Evolutionary conservation across 169 alveolate genomes (phyloP).

Genomic region (Cryptosporidium ryanae): DNA sequence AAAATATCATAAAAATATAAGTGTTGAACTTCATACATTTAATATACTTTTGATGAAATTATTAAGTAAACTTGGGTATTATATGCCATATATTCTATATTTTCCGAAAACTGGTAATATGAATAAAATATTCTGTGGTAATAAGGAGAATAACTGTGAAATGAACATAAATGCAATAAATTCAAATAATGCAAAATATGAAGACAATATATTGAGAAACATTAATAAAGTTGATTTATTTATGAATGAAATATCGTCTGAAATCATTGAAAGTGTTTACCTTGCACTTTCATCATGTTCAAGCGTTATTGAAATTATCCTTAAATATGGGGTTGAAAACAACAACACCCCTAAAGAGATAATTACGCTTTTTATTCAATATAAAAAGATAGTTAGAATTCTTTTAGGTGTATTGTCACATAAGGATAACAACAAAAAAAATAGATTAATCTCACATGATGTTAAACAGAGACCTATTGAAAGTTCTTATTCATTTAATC

Average conservation of each 20-base stretch:
- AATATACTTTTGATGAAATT: conserved; percentile 12
- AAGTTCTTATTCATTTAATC: background rate
- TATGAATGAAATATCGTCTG: conserved; percentile 9
- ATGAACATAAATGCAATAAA: background rate
- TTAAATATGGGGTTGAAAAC: conserved; percentile 4
- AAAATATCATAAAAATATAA: conserved; percentile 14
- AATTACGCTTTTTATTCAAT: conserved; percentile 26
- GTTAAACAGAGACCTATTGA: background rate
- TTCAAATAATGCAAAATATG: background rate
- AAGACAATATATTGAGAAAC: background rate
- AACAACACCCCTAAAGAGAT: conserved; percentile 37
- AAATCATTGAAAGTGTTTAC: background rate
- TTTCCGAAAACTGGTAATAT: conserved; percentile 57
- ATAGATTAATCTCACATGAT: background rate
- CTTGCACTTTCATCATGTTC: conserved; percentile 40
- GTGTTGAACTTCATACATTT: conserved; percentile 16
- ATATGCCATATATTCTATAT: conserved; percentile 30
- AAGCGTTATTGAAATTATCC: background rate
- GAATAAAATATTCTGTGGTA: background rate
- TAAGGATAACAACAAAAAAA: background rate
- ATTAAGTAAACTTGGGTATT: conserved; percentile 10
- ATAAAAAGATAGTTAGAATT: conserved; percentile 18
- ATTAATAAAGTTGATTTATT: conserved; percentile 32
- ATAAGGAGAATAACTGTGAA: too few relatives aligned
- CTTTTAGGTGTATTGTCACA: conserved; percentile 3